Base-by-base conservation (phyloP, 805 yeast species). In the Candida sakaeoensis region DNA sequence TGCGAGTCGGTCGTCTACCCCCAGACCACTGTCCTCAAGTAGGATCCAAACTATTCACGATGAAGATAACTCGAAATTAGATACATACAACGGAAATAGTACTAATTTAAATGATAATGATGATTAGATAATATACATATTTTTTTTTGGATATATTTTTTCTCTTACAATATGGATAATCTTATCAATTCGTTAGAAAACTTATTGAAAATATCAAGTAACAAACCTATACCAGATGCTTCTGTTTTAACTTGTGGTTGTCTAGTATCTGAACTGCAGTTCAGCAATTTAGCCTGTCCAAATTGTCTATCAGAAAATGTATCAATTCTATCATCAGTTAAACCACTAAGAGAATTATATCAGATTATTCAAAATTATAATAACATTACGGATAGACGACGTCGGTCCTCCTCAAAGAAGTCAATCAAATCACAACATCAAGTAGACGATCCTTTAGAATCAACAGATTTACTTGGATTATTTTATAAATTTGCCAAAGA, bases 401-500 rank as follows among this genome's bases (percentile, higher is more conserved):
- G 58, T 31, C 42, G 58, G 35, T 52, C 60, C 5, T 56, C 61
- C 2, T 48, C 54, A 17, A 55, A 49, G 37, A 47, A 50, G 35
- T 51, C 58, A 21, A 17, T 43, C 14, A 48, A 36, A 24, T 25
- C 40, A 18, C 40, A 17, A 9, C 22, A n/a, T n/a, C n/a, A 37
- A 15, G 7, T 19, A n/a, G 32, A 16, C 18, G 43, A 37, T 8
- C 36, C 39, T 14, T 23, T 33, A 4, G 62, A 57, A 33, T 46
- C 55, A 6, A 53, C 55, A 52, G 70, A 65, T 45, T 47, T 68
- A 23, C 45, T 65, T 15, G 56, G 60, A 5, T 49, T 68, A 15
- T 68, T 68, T 46, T 65, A 61, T 49, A 65, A 65, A 39, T 65
- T 52, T 44, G 72, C 73, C 19, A 63, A 62, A 37, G 72, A 68